Conservation (phyloP, 2,329 filamentous ascomycete species). For the Calonectria pauciramosa region DNA sequence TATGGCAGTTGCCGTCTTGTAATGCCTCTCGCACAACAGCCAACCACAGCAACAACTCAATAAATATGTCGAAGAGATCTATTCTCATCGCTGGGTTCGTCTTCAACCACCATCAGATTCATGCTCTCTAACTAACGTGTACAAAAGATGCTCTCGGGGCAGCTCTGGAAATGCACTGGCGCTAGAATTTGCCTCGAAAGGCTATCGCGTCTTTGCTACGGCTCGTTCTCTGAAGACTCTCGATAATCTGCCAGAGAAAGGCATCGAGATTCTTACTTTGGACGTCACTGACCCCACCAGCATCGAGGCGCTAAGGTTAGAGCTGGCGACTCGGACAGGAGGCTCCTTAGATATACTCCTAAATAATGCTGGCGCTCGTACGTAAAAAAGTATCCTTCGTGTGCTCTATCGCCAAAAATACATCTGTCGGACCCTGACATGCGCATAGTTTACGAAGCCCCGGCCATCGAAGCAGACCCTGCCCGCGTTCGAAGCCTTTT, state of each 20-base stretch:
- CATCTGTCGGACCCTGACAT: neutral
- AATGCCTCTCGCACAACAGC: too few relatives aligned
- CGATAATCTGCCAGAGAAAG: neutral
- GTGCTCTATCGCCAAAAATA: neutral
- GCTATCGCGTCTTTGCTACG: constrained; percentile 9
- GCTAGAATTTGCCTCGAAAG: neutral
- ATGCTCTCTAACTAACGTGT: neutral
- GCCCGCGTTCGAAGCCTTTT: constrained; percentile 23
- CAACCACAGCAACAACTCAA: too few relatives aligned
- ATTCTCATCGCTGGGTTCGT: neutral
- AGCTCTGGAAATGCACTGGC: neutral
- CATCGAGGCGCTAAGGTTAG: constrained; percentile 18
- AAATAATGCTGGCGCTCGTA: constrained; percentile 25
- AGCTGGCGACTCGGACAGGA: constrained; percentile 16
- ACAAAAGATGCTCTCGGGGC: neutral
- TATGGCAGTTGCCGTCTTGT: too few relatives aligned
- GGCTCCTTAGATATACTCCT: constrained; percentile 27
- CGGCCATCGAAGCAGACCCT: constrained; percentile 24
- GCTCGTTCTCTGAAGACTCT: neutral
- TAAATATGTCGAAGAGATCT: neutral
- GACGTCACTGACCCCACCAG: constrained; percentile 21
- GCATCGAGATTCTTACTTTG: constrained; percentile 5
- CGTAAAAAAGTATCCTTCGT: neutral
- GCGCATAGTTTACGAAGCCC: constrained; percentile 25
- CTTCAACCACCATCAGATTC: too few relatives aligned